phyloP scores from a whole-genome alignment of 768 basidiomycete genomes.

The Pulveroboletus frians region DNA sequence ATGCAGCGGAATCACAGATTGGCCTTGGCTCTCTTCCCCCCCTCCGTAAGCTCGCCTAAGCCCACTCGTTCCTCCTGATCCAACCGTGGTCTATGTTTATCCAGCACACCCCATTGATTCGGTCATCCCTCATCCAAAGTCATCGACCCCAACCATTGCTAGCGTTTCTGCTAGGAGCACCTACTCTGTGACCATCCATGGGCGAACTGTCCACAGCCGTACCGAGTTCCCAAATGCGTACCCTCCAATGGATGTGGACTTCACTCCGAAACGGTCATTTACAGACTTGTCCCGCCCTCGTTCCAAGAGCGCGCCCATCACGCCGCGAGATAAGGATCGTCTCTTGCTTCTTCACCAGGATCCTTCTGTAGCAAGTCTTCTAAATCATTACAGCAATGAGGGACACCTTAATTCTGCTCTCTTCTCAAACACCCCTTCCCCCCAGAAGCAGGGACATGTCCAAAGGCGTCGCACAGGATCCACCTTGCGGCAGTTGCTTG shows the following conservation, averaged over 20 bases:
- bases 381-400: conserved; percentile 69
- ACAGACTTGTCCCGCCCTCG: conserved; percentile 27
- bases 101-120: conserved; percentile 66
- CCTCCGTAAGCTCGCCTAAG: conserved; percentile 50
- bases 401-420: conserved; percentile 56
- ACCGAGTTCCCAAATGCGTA: conserved; percentile 66
- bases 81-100: background rate
- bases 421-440: conserved; percentile 56
- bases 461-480: conserved; percentile 63
- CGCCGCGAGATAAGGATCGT: conserved; percentile 46
- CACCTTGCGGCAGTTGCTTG: conserved; percentile 69
- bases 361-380: conserved; percentile 71
- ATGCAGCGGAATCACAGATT: conserved; percentile 49
- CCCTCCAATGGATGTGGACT: conserved; percentile 32
- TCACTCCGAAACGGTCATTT: conserved; percentile 25
- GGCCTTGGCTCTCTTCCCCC: conserved; percentile 59
- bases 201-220: conserved; percentile 53
- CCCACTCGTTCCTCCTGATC: background rate
- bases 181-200: conserved; percentile 69
- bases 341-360: conserved; percentile 62
- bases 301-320: conserved; percentile 34
- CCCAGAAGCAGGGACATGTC: conserved; percentile 37
- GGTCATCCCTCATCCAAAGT: conserved; percentile 43
- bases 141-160: conserved; percentile 49
- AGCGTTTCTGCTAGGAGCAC: conserved; percentile 53